Evolutionary conservation across 2,329 filamentous ascomycete genomes (phyloP), one percentile per base, ranked within the genome.

Genomic region (Escovopsis sp.): DNA sequence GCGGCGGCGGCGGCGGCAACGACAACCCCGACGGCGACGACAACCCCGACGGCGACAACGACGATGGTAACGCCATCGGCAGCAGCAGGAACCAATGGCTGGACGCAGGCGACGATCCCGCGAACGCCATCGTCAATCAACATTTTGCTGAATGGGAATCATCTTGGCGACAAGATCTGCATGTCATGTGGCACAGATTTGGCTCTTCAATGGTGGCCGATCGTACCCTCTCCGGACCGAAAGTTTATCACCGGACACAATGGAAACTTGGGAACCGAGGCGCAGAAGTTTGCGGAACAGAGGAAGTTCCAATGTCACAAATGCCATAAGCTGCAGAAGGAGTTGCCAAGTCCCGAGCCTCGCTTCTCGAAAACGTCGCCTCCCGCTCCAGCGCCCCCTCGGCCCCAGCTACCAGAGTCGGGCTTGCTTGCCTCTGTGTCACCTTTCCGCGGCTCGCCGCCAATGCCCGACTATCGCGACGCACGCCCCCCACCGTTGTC

Each of bases 301-400:
- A 65, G 71, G 27, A 71, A 69, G 46, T 81, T 76, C 48, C 80
- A 86, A 58, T 88, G 83, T 52, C 83, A 88, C 60, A 83, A 84
- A 57, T 88, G 83, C 54, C 71, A 67, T 48, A 79, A 74, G 54
- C 57, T 60, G 27, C 70, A 70, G 43, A 67, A 65, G 24, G 64
- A 68, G 41, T 41, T 39, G 33, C 44, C 35, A 14, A 40, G 39
- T 7, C 44, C 41, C 14, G 29, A 32, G 27, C 24, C 42, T 15
- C 39, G 27, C 14, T 38, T 36, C 24, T 34, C 14, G 35, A 40
- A 8, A 14, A 7, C 43, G 15, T 42, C 43, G 16, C 39, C 43
- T 35, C 40, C 43, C 5, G 40, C 35, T 7, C 15, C 43, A 24
- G 40, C 42, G 20, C 40, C 41, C 10, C 15, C 43, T 31, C 44